A percentile compares a stretch with the other conserved stretches of the same genome.
Evolutionary conservation across 352 stramenopile genomes (phyloP).

Genomic region (Phytophthora idaei): DNA sequence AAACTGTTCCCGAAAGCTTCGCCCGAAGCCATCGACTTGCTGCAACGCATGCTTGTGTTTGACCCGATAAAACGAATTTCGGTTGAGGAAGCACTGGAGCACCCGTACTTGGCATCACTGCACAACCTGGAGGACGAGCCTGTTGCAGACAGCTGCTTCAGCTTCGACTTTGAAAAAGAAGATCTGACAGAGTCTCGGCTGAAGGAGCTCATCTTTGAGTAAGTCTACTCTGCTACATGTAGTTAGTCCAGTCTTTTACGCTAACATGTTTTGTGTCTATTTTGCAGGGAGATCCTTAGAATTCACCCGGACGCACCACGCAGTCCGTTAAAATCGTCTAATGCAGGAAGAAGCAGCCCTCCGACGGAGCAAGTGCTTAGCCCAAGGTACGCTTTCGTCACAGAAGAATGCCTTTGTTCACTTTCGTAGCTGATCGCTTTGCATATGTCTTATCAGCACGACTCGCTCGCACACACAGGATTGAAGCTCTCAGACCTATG

Average conservation of each 20-base stretch:
- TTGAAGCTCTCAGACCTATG: constrained; percentile 1
- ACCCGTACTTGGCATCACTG: constrained; percentile 91
- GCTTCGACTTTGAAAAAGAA: constrained; percentile 91
- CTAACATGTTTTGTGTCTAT: not conserved
- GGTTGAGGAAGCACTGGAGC: constrained; percentile 91
- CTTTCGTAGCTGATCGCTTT: constrained; percentile 13
- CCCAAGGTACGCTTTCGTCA: constrained; percentile 41
- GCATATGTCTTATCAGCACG: constrained; percentile 17
- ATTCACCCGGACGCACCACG: constrained; percentile 63
- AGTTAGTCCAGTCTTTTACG: constrained; percentile 2
- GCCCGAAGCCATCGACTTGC: constrained; percentile 75
- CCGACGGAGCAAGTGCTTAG: constrained; percentile 54
- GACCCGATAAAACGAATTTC: constrained; percentile 91
- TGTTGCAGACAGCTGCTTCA: constrained; percentile 72
- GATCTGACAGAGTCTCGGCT: constrained; percentile 80
- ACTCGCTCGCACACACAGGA: constrained; percentile 23
- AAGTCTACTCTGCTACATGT: constrained; percentile 20
- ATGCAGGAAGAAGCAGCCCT: constrained; percentile 26
- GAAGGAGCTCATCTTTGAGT: constrained; percentile 91
- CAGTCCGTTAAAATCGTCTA: constrained; percentile 26
- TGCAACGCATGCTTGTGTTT: constrained; percentile 90
- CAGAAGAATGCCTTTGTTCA: not conserved
- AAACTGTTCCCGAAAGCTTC: constrained; percentile 79
- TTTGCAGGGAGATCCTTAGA: constrained; percentile 68
- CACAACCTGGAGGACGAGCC: constrained; percentile 95